A percentile compares a stretch with the other conserved stretches of the same genome.
Conservation (phyloP, 2,329 filamentous ascomycete species). For the Fusarium luffae region DNA sequence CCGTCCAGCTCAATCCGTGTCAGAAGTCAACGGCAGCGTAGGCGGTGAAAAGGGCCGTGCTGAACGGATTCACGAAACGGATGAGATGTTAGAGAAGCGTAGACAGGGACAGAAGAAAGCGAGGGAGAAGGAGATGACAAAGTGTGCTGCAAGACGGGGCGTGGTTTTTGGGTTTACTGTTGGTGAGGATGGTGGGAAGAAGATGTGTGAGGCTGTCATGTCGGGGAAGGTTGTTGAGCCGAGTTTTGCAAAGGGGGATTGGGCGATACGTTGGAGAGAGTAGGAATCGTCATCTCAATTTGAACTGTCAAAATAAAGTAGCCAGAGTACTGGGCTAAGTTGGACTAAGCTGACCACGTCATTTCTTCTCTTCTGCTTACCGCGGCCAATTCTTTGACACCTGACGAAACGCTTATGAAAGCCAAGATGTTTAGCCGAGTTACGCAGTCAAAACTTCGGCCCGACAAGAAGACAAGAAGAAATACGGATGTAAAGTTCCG, state of each 20-base stretch:
- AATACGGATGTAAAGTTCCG: neutral
- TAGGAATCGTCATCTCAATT: too few relatives aligned
- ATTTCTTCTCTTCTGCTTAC: too few relatives aligned
- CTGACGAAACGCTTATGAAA: neutral
- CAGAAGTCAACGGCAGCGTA: conserved; percentile 66
- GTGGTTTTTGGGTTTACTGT: conserved; percentile 64
- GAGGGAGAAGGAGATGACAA: conserved; percentile 67
- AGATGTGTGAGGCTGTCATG: conserved; percentile 70
- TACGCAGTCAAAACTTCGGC: neutral
- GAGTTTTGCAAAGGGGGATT: conserved; percentile 70
- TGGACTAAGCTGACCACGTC: accelerated
- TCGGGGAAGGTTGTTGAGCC: conserved; percentile 67
- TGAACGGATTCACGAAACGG: conserved; percentile 63
- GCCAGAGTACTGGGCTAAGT: accelerated
- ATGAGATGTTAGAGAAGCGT: conserved; percentile 61
- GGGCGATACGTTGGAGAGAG: conserved; percentile 68
- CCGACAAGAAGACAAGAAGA: conserved; percentile 6
- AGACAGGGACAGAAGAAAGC: conserved; percentile 58
- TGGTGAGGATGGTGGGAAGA: conserved; percentile 31
- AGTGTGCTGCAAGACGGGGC: conserved; percentile 70
- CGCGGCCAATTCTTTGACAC: neutral
- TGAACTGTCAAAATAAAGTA: neutral
- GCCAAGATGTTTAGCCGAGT: neutral
- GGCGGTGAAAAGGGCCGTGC: conserved; percentile 66
- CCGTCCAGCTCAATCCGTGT: conserved; percentile 52